These are phyloP conservation scores for Alisma plantagoaquatica DNA, from an alignment of 106 monocot genomes.

Conservation along the genomic window DNA sequence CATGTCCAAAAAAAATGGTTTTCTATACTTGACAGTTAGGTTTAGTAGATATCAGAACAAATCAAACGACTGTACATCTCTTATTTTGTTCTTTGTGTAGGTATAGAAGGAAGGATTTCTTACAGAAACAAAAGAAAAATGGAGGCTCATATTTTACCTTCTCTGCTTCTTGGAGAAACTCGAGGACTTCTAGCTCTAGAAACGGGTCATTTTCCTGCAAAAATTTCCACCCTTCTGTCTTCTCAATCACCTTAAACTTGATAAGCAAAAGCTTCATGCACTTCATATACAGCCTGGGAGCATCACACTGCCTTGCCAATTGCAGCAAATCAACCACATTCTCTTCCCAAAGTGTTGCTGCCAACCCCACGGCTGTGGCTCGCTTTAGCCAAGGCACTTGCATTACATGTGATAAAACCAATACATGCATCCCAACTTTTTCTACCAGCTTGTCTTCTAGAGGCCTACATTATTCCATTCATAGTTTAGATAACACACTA, in stretches of 20 bases:
- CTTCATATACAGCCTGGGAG: conserved; percentile 34
- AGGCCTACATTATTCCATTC: neutral
- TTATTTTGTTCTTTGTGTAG: too few species aligned
- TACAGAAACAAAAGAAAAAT: neutral
- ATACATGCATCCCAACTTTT: neutral
- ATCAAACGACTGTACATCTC: too few species aligned
- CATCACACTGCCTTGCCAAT: conserved; percentile 32
- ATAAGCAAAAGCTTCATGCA: conserved; percentile 41
- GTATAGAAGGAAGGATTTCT: too few species aligned
- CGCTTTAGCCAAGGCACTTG: too few species aligned
- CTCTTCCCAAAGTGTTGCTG: conserved; percentile 13
- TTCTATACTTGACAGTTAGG: too few species aligned
- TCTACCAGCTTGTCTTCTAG: neutral
- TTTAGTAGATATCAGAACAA: too few species aligned
- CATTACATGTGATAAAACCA: neutral
- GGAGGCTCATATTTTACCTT: too few species aligned
- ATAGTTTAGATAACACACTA: neutral
- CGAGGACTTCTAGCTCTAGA: too few species aligned
- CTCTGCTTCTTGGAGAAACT: too few species aligned
- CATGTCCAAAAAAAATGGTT: too few species aligned
- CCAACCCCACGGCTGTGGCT: conserved; percentile 1
- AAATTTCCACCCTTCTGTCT: conserved; percentile 45
- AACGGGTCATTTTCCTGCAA: conserved; percentile 36
- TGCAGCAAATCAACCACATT: conserved; percentile 1
- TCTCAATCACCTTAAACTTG: conserved; percentile 33